Evolutionary conservation across 257 asterid genomes (phyloP).

Genomic region (Nicotiana benthamiana): DNA sequence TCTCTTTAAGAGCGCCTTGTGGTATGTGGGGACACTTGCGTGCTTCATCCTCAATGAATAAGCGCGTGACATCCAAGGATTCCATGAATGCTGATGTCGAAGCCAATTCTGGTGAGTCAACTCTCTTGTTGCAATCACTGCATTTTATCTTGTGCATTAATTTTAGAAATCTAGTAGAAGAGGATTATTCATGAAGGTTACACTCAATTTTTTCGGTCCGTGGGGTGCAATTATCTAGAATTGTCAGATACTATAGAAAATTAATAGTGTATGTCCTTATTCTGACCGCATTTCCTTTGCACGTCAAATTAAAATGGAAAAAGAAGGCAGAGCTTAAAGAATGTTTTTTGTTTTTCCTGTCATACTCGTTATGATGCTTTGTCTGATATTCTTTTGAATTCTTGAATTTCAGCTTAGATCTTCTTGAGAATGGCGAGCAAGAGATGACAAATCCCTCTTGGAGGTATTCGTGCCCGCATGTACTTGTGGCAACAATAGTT

Average conservation of each 20-base stretch:
- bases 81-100: slow-evolving; percentile 27
- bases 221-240: not conserved
- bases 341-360: not conserved
- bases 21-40: slow-evolving; percentile 38
- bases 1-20: slow-evolving; percentile 7
- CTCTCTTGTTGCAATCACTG: not conserved
- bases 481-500: slow-evolving; percentile 66
- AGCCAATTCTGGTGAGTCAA: slow-evolving; percentile 36
- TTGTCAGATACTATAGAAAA: not conserved
- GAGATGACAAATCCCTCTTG: slow-evolving; percentile 62
- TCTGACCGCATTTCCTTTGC: not conserved
- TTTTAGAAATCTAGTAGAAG: not conserved
- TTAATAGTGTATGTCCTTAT: not conserved
- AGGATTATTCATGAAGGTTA: not conserved
- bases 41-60: slow-evolving; percentile 43
- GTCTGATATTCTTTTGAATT: not conserved
- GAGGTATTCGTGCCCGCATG: slow-evolving; percentile 84
- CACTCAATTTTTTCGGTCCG: not conserved
- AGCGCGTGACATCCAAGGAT: slow-evolving; percentile 52
- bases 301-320: not conserved
- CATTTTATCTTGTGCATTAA: not conserved
- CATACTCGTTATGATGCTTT: not conserved
- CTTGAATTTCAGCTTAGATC: slow-evolving; percentile 32
- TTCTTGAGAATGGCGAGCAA: slow-evolving; percentile 33
- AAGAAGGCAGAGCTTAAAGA: not conserved